Evolutionary conservation across 176 grass and related monocot species (phyloP).

Genomic region (Pontederia paniculata): DNA sequence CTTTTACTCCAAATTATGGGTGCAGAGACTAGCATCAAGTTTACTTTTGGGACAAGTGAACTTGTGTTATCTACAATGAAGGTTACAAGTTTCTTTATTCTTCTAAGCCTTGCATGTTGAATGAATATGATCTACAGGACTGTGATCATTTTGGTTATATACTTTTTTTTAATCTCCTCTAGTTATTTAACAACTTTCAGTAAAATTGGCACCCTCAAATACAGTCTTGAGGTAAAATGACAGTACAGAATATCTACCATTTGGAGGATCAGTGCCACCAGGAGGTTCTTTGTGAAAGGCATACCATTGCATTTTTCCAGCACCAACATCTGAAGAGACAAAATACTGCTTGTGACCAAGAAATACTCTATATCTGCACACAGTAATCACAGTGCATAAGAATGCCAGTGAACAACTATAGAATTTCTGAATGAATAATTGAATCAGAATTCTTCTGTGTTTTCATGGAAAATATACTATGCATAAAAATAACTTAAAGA

Average conservation of each 20-base stretch:
- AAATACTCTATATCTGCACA: slow-evolving; percentile 80
- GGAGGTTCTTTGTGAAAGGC: slow-evolving; percentile 88
- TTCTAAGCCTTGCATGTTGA: no score
- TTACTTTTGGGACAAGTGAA: no score
- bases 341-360: slow-evolving; percentile 99
- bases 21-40: background rate
- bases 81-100: no score
- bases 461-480: background rate
- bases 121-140: no score
- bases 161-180: no score
- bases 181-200: no score
- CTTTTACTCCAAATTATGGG: background rate
- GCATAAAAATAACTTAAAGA: background rate
- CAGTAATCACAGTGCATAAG: background rate
- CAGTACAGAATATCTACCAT: slow-evolving; percentile 35
- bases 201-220: no score
- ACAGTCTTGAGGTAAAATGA: background rate
- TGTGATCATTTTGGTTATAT: no score
- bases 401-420: background rate
- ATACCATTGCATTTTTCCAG: slow-evolving; percentile 99
- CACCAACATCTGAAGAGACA: slow-evolving; percentile 93
- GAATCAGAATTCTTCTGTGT: background rate
- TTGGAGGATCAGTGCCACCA: slow-evolving; percentile 77
- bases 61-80: no score
- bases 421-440: background rate